phyloP scores from a whole-genome alignment of 768 basidiomycete genomes.

The Sistotremastrum suecicum region DNA sequence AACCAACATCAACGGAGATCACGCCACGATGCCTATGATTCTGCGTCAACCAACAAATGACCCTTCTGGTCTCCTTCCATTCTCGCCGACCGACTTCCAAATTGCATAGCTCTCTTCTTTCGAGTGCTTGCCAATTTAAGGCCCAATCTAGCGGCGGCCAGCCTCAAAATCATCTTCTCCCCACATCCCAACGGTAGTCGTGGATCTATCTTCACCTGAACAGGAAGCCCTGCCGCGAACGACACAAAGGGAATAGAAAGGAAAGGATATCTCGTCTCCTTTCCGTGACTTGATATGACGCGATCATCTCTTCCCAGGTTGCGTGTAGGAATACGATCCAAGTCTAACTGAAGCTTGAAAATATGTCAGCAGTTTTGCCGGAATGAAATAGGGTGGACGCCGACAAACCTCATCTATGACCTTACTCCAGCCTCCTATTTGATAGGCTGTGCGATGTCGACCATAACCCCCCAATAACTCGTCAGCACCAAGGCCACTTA shows the following conservation, averaged over 20 bases:
- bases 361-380: not conserved
- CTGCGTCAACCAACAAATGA: constrained; percentile 17
- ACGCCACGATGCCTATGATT: too few species aligned
- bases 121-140: constrained; percentile 56
- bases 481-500: constrained; percentile 90
- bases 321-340: constrained; percentile 73
- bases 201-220: constrained; percentile 73
- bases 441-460: constrained; percentile 70
- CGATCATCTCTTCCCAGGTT: constrained; percentile 95
- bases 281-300: constrained; percentile 79
- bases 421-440: constrained; percentile 52
- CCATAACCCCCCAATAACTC: constrained; percentile 92
- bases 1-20: constrained; percentile 19
- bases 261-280: constrained; percentile 88
- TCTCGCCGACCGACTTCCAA: constrained; percentile 77
- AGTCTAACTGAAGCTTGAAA: constrained; percentile 71
- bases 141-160: constrained; percentile 60
- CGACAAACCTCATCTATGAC: constrained; percentile 61
- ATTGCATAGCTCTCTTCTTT: constrained; percentile 95
- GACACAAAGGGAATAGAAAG: constrained; percentile 66
- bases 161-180: constrained; percentile 76
- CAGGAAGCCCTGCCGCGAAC: constrained; percentile 66
- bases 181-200: constrained; percentile 62
- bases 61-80: constrained; percentile 53
- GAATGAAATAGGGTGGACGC: not conserved